A percentile compares a stretch with the other conserved stretches of the same genome.
Conservation (phyloP, 768 basidiomycete species). For the Suillus fuscotomentosus region DNA sequence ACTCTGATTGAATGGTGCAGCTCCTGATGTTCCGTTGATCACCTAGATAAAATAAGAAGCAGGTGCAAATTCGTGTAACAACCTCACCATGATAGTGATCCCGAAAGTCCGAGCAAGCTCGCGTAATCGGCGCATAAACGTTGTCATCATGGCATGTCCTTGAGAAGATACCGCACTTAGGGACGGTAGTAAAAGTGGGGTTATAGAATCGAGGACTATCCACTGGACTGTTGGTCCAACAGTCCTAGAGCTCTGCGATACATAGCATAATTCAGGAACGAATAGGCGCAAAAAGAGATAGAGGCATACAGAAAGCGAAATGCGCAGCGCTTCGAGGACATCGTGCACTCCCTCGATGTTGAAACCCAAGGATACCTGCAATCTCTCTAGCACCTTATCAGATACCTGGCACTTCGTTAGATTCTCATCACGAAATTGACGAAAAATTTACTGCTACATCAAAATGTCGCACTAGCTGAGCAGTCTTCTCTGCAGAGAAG, state of each 20-base stretch:
- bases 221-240: constrained; percentile 32
- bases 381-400: constrained; percentile 45
- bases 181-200: constrained; percentile 59
- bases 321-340: constrained; percentile 45
- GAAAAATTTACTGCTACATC: constrained; percentile 23
- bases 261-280: constrained; percentile 6
- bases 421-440: background rate
- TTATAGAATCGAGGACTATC: constrained; percentile 66
- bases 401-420: constrained; percentile 21
- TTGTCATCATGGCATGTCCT: constrained; percentile 74
- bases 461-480: constrained; percentile 33
- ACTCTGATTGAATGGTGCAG: constrained; percentile 29
- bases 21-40: constrained; percentile 53
- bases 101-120: constrained; percentile 42
- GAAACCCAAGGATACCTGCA: constrained; percentile 59
- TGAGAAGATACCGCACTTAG: constrained; percentile 67
- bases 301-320: constrained; percentile 29
- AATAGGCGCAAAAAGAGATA: constrained; percentile 2
- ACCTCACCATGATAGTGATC: constrained; percentile 54
- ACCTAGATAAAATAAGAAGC: constrained; percentile 39
- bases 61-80: background rate
- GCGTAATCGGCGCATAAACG: constrained; percentile 66
- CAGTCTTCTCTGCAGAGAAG: constrained; percentile 53
- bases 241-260: constrained; percentile 10
- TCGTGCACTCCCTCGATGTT: constrained; percentile 54